These are phyloP conservation scores for Eucalyptus pauciflora DNA, from an alignment of 345 rosid species.

Conservation along the genomic window DNA sequence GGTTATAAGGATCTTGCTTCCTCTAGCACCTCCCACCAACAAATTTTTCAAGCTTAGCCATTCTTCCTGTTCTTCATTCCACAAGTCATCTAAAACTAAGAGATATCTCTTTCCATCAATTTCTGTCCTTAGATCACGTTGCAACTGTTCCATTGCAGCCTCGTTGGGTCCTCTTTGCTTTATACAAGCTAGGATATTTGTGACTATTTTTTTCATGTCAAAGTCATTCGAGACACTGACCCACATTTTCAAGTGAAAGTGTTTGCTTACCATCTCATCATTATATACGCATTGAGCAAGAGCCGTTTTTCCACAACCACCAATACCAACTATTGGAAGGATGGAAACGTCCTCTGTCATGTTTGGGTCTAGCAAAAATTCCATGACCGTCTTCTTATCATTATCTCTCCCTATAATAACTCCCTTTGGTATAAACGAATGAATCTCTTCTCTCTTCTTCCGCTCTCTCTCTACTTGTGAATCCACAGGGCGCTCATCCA, in stretches of 20 bases:
- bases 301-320: accelerated
- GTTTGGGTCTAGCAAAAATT: background rate
- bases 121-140: too few species aligned
- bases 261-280: accelerated
- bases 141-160: too few species aligned
- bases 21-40: background rate
- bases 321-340: background rate
- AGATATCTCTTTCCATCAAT: too few species aligned
- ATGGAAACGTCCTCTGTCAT: accelerated
- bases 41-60: background rate
- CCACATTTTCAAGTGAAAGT: background rate
- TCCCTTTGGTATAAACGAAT: background rate
- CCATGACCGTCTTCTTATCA: background rate
- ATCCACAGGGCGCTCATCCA: too few species aligned
- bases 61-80: accelerated
- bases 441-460: background rate
- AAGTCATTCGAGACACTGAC: accelerated
- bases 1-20: background rate
- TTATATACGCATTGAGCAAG: background rate
- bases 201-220: accelerated
- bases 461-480: too few species aligned
- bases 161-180: accelerated
- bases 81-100: too few species aligned
- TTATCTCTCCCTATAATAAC: background rate
- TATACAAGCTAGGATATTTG: too few species aligned